Conservation (phyloP, 116 monocot species). For the Posidonia oceanica region DNA sequence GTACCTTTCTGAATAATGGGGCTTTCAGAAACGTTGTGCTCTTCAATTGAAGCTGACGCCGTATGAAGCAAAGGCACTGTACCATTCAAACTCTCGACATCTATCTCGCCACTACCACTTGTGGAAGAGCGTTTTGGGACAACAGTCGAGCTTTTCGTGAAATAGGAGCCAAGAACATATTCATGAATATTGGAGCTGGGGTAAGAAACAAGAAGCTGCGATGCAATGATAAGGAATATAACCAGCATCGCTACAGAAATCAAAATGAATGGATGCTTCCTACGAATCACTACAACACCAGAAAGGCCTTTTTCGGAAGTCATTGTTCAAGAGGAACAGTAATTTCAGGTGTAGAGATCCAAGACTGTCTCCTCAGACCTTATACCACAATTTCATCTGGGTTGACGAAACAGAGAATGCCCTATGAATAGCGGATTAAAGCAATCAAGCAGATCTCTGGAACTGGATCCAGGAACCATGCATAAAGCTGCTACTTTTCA, state of each 20-base stretch:
- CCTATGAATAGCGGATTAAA: no score
- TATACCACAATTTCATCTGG: no score
- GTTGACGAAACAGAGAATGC: no score
- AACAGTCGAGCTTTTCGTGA: not conserved
- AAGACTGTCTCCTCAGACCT: no score
- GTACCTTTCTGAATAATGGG: not conserved
- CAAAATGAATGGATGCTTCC: slow-evolving; percentile 12
- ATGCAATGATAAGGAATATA: slow-evolving; percentile 15
- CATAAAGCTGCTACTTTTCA: no score
- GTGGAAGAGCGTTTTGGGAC: not conserved
- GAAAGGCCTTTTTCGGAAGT: not conserved
- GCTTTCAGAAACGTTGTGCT: not conserved
- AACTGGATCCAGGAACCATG: no score
- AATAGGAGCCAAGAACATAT: not conserved
- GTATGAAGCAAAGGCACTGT: not conserved
- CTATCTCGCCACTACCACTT: not conserved
- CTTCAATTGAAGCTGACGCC: not conserved
- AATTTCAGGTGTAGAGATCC: no score
- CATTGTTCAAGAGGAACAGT: not conserved
- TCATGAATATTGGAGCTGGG: slow-evolving; percentile 12
- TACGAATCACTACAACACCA: slow-evolving; percentile 5
- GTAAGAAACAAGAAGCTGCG: slow-evolving; percentile 13
- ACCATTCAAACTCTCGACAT: not conserved
- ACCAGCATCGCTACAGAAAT: slow-evolving; percentile 13
- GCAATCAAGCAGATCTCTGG: no score